Conservation (phyloP, 352 stramenopile genomes). For the Halophytophthora polymorphica region DNA sequence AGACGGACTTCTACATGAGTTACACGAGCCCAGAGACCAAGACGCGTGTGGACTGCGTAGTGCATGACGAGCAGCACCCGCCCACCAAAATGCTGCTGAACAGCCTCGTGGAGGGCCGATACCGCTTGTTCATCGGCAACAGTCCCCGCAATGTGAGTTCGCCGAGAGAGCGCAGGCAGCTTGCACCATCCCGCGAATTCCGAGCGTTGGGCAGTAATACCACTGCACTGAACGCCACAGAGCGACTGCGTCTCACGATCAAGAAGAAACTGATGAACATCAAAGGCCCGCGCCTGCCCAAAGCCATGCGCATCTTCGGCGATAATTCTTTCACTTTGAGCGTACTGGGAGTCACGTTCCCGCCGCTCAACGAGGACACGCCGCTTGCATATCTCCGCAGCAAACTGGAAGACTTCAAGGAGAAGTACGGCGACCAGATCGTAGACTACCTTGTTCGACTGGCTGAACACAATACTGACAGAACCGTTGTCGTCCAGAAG, state of each 20-base stretch:
- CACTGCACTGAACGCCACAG: slow-evolving; percentile 33
- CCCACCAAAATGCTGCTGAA: slow-evolving; percentile 21
- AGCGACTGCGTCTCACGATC: slow-evolving; percentile 44
- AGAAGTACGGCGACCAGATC: slow-evolving; percentile 45
- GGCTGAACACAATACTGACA: slow-evolving; percentile 21
- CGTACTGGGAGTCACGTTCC: slow-evolving; percentile 52
- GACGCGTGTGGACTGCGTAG: slow-evolving; percentile 39
- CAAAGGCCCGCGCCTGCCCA: slow-evolving; percentile 47
- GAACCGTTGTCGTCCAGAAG: slow-evolving; percentile 13
- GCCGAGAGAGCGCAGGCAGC: slow-evolving; percentile 16
- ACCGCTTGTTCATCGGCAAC: slow-evolving; percentile 60
- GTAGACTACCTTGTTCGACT: slow-evolving; percentile 60
- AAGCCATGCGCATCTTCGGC: slow-evolving; percentile 54
- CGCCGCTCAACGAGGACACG: slow-evolving; percentile 62
- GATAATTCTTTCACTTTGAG: slow-evolving; percentile 47
- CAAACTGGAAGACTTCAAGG: slow-evolving; percentile 52
- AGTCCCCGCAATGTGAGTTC: slow-evolving; percentile 56
- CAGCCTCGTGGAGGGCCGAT: slow-evolving; percentile 51
- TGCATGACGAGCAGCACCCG: slow-evolving; percentile 23
- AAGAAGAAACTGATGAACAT: slow-evolving; percentile 59
- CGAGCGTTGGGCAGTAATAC: slow-evolving; percentile 11
- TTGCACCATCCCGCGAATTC: slow-evolving; percentile 21
- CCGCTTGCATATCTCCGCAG: slow-evolving; percentile 53
- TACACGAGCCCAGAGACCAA: slow-evolving; percentile 49
- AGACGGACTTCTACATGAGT: slow-evolving; percentile 50